These are phyloP conservation scores for Leishmania major DNA, from an alignment of 208 protist genomes.

Conservation along the genomic window DNA sequence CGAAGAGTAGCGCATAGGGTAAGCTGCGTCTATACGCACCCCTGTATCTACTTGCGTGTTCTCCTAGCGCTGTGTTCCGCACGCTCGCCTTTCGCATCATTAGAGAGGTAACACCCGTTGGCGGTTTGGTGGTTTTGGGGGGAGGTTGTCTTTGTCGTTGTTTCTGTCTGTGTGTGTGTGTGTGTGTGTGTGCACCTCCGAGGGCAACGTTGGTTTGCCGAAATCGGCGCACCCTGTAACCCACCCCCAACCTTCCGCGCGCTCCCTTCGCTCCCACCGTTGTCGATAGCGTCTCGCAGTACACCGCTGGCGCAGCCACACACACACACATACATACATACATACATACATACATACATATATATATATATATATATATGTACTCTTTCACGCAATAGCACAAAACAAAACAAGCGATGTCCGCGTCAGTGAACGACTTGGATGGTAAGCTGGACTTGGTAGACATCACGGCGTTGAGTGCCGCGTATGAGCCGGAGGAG, in stretches of 20 bases:
- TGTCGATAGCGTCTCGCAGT: not conserved
- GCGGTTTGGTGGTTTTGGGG: too few species aligned
- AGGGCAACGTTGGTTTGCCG: not conserved
- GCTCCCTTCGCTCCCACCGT: not conserved
- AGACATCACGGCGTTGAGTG: conserved; percentile 51
- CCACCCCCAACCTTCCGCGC: not conserved
- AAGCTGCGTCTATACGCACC: not conserved
- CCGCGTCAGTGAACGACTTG: conserved; percentile 26
- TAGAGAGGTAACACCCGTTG: too few species aligned
- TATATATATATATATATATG: not conserved
- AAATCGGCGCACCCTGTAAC: not conserved
- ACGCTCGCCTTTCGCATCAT: too few species aligned
- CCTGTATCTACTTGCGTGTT: not conserved
- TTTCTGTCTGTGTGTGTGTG: not conserved
- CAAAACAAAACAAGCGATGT: not conserved
- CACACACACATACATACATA: not conserved
- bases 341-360: not conserved
- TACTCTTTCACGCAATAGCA: too few species aligned
- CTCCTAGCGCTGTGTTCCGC: too few species aligned
- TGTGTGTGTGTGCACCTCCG: not conserved
- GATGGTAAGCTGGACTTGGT: conserved; percentile 51
- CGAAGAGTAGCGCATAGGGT: not conserved
- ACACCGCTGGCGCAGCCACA: not conserved
- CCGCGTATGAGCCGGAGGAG: conserved; percentile 58
- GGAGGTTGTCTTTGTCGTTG: not conserved